Evolutionary conservation across 208 protist genomes (phyloP), one percentile per base, ranked within the genome.

Genomic region (Sergeia podlipaevii): DNA sequence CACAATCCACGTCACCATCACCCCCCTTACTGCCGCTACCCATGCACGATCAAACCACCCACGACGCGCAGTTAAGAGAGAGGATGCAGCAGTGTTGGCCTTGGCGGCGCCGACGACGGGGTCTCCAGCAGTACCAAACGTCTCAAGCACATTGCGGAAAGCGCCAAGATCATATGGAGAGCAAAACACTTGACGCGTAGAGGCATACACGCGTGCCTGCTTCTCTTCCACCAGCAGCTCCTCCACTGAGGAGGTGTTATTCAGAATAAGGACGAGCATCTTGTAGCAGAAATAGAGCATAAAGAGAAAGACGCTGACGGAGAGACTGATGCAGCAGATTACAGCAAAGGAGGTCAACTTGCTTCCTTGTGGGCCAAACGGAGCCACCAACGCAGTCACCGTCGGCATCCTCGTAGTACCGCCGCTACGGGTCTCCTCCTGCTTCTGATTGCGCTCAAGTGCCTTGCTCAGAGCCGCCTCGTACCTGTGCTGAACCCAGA

Each of bases 181-280:
- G 38, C 70, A 73, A 47, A 80, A 84, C 2, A 44, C 36, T 18
- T 74, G 55, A 8, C 47, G 49, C 10, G 64, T 69, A 28, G 44
- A 18, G 36, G 49, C 34, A 57, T 67, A 74, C 0, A 69, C 52
- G 7, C 36, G 17, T 2, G 44, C n/a, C 17, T 61, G 45, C 39
- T 74, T 80, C n/a, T 80, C 43, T 8, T 67, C 46, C 42, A 88
- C 51, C 43, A 72, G 59, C 45, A 60, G 54, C 3, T 48, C 27
- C 53, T 94, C 87, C 38, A 94, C 76, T 21, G 57, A 53, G 4
- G 87, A 91, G 8, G 70, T 75, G 59, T 94, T 94, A n/a, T 42
- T 33, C 13, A 84, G 24, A 10, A 81, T 28, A 7, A 65, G 46
- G 13, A 58, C 23, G 4, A 27, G 29, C 2, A 45, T 77, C 32